Percentiles rank a stretch among this genome's conserved stretches.
Evolutionary conservation across 2,329 filamentous ascomycete genomes (phyloP).

Genomic region (Diaporthe aspalathi): DNA sequence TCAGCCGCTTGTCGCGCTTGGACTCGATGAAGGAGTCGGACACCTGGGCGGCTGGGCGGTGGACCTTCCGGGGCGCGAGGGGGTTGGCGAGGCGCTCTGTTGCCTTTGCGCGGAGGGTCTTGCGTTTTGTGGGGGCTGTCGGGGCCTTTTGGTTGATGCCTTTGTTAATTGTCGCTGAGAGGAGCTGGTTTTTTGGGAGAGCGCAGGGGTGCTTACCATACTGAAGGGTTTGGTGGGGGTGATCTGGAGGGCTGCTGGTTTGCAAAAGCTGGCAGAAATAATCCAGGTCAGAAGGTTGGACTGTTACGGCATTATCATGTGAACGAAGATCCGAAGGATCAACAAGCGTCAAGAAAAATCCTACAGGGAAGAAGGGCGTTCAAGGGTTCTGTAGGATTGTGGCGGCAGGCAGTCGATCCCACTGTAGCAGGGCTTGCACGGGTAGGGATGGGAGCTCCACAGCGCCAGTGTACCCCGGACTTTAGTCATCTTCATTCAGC

Average conservation of each 20-base stretch:
- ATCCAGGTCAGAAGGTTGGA: neutral
- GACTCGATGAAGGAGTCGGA: conserved; percentile 72
- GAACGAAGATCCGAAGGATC: conserved; percentile 4
- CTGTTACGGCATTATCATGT: neutral
- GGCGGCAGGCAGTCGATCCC: conserved; percentile 29
- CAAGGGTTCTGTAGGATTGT: conserved; percentile 1
- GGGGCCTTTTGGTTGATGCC: conserved; percentile 39
- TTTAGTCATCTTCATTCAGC: conserved; percentile 36
- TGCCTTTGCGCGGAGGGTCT: conserved; percentile 68
- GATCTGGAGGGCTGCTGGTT: neutral
- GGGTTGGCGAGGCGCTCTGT: conserved; percentile 63
- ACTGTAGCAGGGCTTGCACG: neutral
- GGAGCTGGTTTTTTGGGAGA: too few relatives aligned
- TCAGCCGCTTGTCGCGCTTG: conserved; percentile 85
- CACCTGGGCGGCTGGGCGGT: conserved; percentile 62
- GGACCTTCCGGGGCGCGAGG: conserved; percentile 63
- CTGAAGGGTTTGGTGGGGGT: neutral
- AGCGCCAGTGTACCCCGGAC: conserved; percentile 30
- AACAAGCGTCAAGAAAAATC: conserved; percentile 13
- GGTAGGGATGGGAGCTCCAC: conserved; percentile 16
- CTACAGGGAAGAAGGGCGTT: neutral
- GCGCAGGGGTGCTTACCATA: conserved; percentile 19
- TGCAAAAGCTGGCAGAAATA: neutral
- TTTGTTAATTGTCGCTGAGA: too few relatives aligned
- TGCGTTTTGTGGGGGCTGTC: conserved; percentile 61